Conservation (phyloP, 768 basidiomycete species). For the Polyporus arcularius region DNA sequence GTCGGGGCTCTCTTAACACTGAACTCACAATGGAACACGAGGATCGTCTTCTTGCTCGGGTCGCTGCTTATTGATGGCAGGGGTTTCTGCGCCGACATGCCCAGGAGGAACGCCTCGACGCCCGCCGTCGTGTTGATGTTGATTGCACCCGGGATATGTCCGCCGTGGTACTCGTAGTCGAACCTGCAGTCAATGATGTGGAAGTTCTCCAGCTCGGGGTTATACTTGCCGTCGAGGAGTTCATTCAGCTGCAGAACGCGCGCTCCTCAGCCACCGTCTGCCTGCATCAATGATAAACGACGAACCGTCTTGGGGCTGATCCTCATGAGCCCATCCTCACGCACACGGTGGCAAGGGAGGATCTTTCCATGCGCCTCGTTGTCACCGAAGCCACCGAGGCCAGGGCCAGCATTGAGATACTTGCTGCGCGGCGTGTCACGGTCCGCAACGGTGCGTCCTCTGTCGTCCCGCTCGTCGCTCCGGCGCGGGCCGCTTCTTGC, state of each 20-base stretch:
- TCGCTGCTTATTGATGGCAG: constrained; percentile 77
- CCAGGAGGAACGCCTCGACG: constrained; percentile 81
- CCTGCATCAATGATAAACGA: constrained; percentile 12
- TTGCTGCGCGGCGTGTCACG: constrained; percentile 33
- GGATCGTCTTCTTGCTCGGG: constrained; percentile 68
- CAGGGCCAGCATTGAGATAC: constrained; percentile 46
- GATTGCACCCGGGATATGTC: constrained; percentile 88
- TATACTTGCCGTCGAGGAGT: constrained; percentile 75
- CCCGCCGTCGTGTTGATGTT: constrained; percentile 84
- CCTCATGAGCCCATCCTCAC: constrained; percentile 94
- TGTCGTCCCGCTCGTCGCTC: constrained; percentile 24
- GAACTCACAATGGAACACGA: constrained; percentile 99
- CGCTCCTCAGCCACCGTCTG: background rate
- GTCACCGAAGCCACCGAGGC: constrained; percentile 86
- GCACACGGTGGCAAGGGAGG: constrained; percentile 89
- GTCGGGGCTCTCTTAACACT: constrained; percentile 94
- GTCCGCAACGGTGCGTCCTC: constrained; percentile 14
- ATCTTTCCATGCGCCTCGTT: constrained; percentile 93
- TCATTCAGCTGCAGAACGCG: constrained; percentile 61
- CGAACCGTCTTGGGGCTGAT: constrained; percentile 79
- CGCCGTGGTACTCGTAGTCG: constrained; percentile 93
- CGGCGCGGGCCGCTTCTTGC: constrained; percentile 8
- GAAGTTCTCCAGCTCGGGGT: constrained; percentile 63
- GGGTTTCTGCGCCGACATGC: constrained; percentile 54
- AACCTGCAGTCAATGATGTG: constrained; percentile 96